phyloP scores from a whole-genome alignment of 306 rosid species.

The Castanospermum australe region DNA sequence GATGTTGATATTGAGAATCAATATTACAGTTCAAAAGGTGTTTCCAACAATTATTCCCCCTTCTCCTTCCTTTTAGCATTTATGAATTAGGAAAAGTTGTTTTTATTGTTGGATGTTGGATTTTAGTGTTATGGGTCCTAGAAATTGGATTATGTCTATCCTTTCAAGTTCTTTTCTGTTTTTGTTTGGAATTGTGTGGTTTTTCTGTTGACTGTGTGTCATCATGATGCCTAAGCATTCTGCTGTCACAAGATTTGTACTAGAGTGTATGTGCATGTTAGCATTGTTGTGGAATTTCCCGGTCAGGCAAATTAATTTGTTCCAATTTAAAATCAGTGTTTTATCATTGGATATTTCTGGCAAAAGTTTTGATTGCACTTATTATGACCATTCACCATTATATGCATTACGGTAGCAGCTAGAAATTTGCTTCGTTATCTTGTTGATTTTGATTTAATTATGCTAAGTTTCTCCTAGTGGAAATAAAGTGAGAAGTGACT shows the following conservation, averaged over 20 bases:
- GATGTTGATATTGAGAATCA: constrained; percentile 99
- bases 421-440: not conserved
- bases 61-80: not conserved
- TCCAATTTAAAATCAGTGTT: constrained; percentile 3
- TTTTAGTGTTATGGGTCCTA: not conserved
- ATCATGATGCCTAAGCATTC: not conserved
- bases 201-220: not conserved
- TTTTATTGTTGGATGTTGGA: constrained; percentile 13
- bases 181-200: no score
- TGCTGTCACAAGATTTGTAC: not conserved
- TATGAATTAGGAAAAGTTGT: not conserved
- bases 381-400: not conserved
- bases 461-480: constrained; percentile 17
- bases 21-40: constrained; percentile 91
- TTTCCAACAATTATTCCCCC: constrained; percentile 4
- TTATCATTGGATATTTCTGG: not conserved
- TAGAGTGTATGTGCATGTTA: not conserved
- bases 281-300: not conserved
- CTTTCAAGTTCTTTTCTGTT: not conserved
- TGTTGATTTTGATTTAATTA: constrained; percentile 6
- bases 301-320: not conserved
- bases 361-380: not conserved
- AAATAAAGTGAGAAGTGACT: not conserved
- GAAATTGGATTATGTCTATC: not conserved
- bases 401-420: constrained; percentile 4